These are phyloP conservation scores for Corymbia calophylla DNA, from an alignment of 441 rosid species.

Conservation along the genomic window DNA sequence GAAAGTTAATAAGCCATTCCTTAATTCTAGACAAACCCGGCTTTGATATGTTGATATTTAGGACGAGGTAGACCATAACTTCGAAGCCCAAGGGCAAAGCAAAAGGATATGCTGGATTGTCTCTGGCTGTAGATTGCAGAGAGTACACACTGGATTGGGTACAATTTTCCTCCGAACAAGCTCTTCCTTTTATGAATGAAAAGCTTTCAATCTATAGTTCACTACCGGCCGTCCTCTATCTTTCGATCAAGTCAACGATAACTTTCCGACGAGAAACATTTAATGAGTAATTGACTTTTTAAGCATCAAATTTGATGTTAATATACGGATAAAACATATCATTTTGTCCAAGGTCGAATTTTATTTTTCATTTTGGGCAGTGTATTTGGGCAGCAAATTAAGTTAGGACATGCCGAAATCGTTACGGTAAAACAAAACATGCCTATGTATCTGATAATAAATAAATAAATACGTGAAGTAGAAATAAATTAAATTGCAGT, in stretches of 20 bases:
- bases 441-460: neutral
- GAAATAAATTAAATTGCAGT: neutral
- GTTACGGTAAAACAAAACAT: neutral
- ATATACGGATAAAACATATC: neutral
- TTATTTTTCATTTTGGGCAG: neutral
- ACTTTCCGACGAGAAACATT: neutral
- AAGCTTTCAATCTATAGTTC: neutral
- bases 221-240: neutral
- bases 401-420: neutral
- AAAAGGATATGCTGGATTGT: neutral
- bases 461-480: accelerated
- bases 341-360: neutral
- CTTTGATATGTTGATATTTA: neutral
- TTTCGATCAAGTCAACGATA: neutral
- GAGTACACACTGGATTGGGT: neutral
- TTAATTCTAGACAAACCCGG: neutral
- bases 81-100: neutral
- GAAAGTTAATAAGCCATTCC: neutral
- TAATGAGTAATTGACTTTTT: neutral
- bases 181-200: neutral
- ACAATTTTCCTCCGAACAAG: neutral
- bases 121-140: neutral
- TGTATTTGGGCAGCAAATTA: neutral
- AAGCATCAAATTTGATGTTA: neutral
- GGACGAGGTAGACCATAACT: neutral